Evolutionary conservation across 2,329 filamentous ascomycete genomes (phyloP).

Genomic region (Ceratocystis ficicola): DNA sequence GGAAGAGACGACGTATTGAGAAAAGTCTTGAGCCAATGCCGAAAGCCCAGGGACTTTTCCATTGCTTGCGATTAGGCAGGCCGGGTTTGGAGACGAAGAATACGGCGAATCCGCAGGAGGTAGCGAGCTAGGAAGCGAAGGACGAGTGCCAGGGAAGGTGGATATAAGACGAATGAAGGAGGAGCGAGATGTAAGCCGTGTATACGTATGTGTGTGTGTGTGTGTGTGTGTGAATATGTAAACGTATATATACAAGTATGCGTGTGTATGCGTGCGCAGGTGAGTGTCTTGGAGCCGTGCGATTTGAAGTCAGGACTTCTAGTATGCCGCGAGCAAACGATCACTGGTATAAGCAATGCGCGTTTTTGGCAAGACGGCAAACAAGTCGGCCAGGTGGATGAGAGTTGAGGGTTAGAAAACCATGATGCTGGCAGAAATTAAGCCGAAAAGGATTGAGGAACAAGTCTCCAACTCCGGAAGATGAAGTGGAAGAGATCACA

Average conservation of each 20-base stretch:
- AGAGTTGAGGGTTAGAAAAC: not conserved
- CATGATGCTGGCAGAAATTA: not conserved
- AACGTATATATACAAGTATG: not conserved
- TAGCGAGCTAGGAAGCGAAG: not conserved
- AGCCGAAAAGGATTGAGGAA: not conserved
- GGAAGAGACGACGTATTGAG: slow-evolving; percentile 44
- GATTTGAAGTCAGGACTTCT: not conserved
- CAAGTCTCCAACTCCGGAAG: not conserved
- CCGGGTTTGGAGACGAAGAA: not conserved
- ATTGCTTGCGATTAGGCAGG: not conserved
- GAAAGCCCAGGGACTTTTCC: slow-evolving; percentile 25
- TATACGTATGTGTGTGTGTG: not conserved
- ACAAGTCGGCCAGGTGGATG: not conserved
- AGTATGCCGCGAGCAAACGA: not conserved
- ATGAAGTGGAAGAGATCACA: not conserved
- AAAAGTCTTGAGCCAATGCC: slow-evolving; percentile 37
- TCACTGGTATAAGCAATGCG: not conserved
- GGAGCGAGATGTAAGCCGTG: not conserved
- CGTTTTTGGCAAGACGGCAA: slow-evolving; percentile 5
- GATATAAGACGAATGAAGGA: not conserved
- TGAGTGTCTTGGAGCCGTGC: no score
- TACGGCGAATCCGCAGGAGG: not conserved
- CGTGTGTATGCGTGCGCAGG: not conserved
- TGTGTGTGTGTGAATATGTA: not conserved
- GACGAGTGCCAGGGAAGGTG: not conserved